Evolutionary conservation across 495 filamentous ascomycete species (phyloP), one percentile per base, ranked within the genome.

Genomic region (Penicillium angulare): DNA sequence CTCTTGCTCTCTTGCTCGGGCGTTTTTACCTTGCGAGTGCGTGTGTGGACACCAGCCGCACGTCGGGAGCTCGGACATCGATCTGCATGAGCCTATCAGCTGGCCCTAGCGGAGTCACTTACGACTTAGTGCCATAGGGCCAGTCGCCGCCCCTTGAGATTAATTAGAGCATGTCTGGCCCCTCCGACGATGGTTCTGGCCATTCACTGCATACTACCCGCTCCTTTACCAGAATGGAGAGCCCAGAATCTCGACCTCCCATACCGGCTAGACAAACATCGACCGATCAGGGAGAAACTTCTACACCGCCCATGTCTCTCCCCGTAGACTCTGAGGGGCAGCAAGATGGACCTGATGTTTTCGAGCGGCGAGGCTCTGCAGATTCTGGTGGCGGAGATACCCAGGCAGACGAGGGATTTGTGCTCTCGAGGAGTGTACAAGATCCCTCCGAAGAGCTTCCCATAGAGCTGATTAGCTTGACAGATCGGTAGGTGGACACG

Each of bases 391-490:
- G 67, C 23, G 79, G 83, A 21, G 82, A 83, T 50, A 69, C 70
- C 24, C 65, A 69, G 16, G 57, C 47, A 27, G 82, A 86, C 17
- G 66, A 69, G 27, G 64, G 53, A 13, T 72, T 69, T 41, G 62
- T 69, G 13, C 58, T 62, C 56, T 79, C 48, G 61, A 77, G 26
- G 59, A 85, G 55, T 65, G 78, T 46, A 78, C 85, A 48, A 73
- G 82, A 60, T 40, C 84, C 84, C 26, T 83, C 89, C 48, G 88
- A 95, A 56, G 87, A 95, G 58, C 85, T 98, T 34, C 93, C 93
- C 8, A 89, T 96, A 55, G 93, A 98, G 75, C 78, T 98, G 48
- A 73, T 90, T 29, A 93, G 89, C 73, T 72, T 97, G 61, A 87
- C 86, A 33, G 93, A 98, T 66, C 85, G 88, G 89, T 92, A 75